A percentile compares a stretch with the other conserved stretches of the same genome.
Conservation (phyloP, 2,329 filamentous ascomycete genomes). For the Periglandula ipomoeae region DNA sequence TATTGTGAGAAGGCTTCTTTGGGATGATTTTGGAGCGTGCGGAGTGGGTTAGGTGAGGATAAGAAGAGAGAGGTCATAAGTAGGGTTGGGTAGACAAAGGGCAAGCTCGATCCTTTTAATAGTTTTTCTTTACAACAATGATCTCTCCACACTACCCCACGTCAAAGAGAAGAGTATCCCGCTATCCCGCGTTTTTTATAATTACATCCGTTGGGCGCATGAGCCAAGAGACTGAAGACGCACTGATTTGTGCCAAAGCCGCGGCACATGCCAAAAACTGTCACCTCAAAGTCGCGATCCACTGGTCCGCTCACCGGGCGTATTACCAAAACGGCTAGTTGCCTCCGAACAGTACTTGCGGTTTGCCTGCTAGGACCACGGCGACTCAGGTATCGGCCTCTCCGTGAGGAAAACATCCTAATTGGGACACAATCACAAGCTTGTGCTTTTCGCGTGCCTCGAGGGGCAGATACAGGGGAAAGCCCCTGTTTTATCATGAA, state of each 20-base stretch:
- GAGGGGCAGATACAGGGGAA: too few species aligned
- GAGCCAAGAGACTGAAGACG: background rate
- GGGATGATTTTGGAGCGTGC: background rate
- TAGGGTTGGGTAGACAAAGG: background rate
- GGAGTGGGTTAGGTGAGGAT: too few species aligned
- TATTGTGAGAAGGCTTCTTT: background rate
- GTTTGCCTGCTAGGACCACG: background rate
- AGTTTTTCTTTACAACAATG: background rate
- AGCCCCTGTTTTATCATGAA: too few species aligned
- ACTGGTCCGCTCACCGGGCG: background rate
- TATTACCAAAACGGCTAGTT: background rate
- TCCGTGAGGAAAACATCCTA: background rate
- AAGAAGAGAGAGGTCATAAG: too few species aligned
- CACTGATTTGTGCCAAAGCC: background rate
- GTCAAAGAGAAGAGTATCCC: background rate
- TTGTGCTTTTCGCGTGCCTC: background rate
- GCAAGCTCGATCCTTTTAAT: background rate
- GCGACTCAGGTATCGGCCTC: background rate
- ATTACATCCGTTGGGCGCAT: background rate
- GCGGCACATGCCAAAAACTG: conserved; percentile 1
- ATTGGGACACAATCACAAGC: background rate
- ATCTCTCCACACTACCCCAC: background rate
- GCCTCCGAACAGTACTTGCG: background rate
- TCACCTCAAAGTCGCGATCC: background rate
- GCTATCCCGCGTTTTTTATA: background rate